Evolutionary conservation across 1,139 yeast genomes (phyloP).

Genomic region (Kodamaea ohmeri): DNA sequence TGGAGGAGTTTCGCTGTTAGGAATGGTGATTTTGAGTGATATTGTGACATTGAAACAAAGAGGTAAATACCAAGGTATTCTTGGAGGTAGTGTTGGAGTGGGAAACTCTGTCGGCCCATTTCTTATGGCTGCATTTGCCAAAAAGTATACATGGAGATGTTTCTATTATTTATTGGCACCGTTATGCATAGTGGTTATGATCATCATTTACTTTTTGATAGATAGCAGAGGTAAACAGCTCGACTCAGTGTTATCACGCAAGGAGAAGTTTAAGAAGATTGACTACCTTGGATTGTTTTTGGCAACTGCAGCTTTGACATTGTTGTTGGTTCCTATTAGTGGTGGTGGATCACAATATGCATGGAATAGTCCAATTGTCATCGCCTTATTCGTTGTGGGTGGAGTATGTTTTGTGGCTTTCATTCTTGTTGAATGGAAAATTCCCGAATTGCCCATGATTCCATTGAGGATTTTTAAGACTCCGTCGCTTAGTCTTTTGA

Average conservation of each 20-base stretch:
- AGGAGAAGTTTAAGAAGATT: constrained; percentile 37
- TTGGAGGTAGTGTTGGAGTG: constrained; percentile 50
- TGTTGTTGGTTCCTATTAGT: constrained; percentile 47
- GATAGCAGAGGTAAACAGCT: constrained; percentile 24
- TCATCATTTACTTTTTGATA: constrained; percentile 26
- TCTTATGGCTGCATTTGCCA: constrained; percentile 51
- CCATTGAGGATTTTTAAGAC: constrained; percentile 47
- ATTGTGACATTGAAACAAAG: constrained; percentile 40
- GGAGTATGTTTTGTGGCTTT: constrained; percentile 39
- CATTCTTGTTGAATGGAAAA: constrained; percentile 46
- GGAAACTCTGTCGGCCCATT: constrained; percentile 59
- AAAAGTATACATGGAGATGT: constrained; percentile 47
- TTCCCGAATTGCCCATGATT: constrained; percentile 53
- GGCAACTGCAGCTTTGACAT: constrained; percentile 42
- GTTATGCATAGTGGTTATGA: constrained; percentile 29
- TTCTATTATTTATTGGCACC: constrained; percentile 49
- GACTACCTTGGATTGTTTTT: constrained; percentile 51
- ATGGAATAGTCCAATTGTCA: constrained; percentile 52
- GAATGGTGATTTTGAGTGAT: constrained; percentile 46
- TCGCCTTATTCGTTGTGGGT: constrained; percentile 46
- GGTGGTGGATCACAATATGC: constrained; percentile 52
- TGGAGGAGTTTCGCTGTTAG: constrained; percentile 43
- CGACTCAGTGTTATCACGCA: constrained; percentile 24
- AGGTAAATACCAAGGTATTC: constrained; percentile 45
- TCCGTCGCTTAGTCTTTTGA: constrained; percentile 38